phyloP scores from a whole-genome alignment of 345 rosid species.

The Geranium brycei region DNA sequence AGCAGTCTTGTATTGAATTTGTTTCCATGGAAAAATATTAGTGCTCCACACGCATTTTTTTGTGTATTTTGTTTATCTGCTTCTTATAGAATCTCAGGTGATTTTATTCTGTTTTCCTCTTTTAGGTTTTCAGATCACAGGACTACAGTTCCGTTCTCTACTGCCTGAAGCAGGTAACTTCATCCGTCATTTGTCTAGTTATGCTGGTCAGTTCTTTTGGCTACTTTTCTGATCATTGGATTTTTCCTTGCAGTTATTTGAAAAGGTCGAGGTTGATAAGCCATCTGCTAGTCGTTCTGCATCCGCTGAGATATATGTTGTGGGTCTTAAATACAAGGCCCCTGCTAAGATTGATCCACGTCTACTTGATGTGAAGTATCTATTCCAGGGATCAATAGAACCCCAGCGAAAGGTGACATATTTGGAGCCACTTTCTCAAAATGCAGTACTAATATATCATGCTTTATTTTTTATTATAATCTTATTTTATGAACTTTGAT shows the following conservation, averaged over 20 bases:
- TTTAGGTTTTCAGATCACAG: conserved; percentile 82
- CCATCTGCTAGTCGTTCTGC: conserved; percentile 87
- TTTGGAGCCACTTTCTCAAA: background rate
- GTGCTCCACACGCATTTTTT: too few species aligned
- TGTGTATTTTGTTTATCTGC: too few species aligned
- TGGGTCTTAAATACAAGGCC: conserved; percentile 78
- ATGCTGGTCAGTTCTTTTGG: background rate
- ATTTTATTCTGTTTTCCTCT: too few species aligned
- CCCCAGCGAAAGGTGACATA: conserved; percentile 46
- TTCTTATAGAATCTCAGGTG: too few species aligned
- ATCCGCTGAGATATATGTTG: conserved; percentile 81
- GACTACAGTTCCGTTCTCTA: conserved; percentile 70
- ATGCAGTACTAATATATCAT: background rate
- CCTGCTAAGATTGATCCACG: conserved; percentile 87
- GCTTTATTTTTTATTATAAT: background rate
- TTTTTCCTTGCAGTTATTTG: conserved; percentile 50
- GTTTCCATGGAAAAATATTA: too few species aligned
- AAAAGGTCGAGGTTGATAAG: conserved; percentile 84
- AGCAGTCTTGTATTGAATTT: too few species aligned
- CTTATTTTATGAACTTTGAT: too few species aligned
- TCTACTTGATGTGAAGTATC: conserved; percentile 65
- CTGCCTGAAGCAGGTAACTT: conserved; percentile 61
- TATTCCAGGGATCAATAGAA: conserved; percentile 63
- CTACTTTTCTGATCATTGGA: conserved; percentile 6
- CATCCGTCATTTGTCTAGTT: background rate